phyloP scores from a whole-genome alignment of 345 rosid genomes.

The sweet orange (Citrus sinensis) region DVS_A1.0 CM039165.1:34848001-34848500 shows the following conservation, averaged over 20 bases:
- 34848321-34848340: background rate
- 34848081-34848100: conserved; percentile 61
- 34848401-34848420: background rate
- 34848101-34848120: conserved; percentile 35
- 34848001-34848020: conserved; percentile 59
- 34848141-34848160: background rate
- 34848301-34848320: background rate
- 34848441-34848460: background rate
- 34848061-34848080: conserved; percentile 48
- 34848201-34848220: background rate
- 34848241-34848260: background rate
- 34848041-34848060: conserved; percentile 50
- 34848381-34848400: background rate
- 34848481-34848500: background rate
- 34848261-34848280: background rate
- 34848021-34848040: conserved; percentile 53
- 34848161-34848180: background rate
- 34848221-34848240: background rate
- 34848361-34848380: background rate
- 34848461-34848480: background rate
- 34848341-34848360: background rate
- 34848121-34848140: background rate
- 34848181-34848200: too few relatives aligned
- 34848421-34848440: background rate
- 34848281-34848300: background rate